Evolutionary conservation across 148 eudicot species (phyloP).

Genomic region (Rhododendron mucronatum): DNA sequence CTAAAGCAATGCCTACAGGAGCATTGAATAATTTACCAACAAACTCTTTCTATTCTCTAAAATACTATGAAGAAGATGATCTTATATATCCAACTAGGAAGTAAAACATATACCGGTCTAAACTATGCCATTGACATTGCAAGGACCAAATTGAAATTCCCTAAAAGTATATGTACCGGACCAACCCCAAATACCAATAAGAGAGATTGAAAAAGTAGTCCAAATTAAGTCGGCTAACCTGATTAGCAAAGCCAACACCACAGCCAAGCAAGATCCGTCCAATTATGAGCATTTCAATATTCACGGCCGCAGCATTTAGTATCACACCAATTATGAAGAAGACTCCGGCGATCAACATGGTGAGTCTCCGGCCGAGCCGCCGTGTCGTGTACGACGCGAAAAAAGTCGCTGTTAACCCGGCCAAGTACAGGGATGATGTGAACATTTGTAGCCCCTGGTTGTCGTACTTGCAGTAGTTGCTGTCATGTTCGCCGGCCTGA

Average conservation of each 20-base stretch:
- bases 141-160: neutral
- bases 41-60: too few relatives aligned
- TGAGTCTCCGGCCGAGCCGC: conserved; percentile 49
- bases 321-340: conserved; percentile 71
- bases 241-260: conserved; percentile 95
- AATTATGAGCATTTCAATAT: conserved; percentile 80
- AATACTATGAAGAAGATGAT: too few relatives aligned
- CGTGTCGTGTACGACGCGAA: conserved; percentile 88
- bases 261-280: conserved; percentile 88
- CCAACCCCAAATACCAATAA: neutral
- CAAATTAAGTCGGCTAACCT: conserved; percentile 36
- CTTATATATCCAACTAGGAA: too few relatives aligned
- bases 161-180: neutral
- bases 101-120: too few relatives aligned
- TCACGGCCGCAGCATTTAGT: conserved; percentile 67
- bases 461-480: conserved; percentile 84
- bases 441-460: conserved; percentile 80
- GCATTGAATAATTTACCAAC: too few relatives aligned
- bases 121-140: neutral
- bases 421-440: conserved; percentile 81
- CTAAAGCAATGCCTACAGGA: too few relatives aligned
- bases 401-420: conserved; percentile 70
- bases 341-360: conserved; percentile 81
- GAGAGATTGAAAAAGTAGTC: neutral
- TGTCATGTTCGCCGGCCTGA: conserved; percentile 11